Conservation (phyloP, 1,284 basidiomycete species). For the Pascua guehoae region DNA sequence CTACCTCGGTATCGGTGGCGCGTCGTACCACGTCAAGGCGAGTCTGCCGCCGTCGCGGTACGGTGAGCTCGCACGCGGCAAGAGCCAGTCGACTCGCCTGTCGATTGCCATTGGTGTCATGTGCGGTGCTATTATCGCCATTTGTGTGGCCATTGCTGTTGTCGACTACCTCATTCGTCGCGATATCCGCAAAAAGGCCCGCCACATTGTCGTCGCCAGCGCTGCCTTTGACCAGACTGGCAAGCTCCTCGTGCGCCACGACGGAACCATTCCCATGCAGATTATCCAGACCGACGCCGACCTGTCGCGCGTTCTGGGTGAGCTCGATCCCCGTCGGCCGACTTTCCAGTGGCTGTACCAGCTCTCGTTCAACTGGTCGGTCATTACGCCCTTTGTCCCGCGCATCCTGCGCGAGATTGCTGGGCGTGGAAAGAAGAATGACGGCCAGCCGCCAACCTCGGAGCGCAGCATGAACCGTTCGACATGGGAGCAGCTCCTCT, state of each 20-base stretch:
- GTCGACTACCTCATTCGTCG: conserved; percentile 47
- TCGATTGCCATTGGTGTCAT: conserved; percentile 53
- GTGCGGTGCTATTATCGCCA: conserved; percentile 51
- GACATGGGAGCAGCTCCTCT: conserved; percentile 41
- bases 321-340: conserved; percentile 51
- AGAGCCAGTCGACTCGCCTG: conserved; percentile 28
- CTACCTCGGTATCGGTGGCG: conserved; percentile 53
- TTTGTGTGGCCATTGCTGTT: conserved; percentile 49
- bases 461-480: conserved; percentile 27
- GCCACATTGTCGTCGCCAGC: conserved; percentile 53
- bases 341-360: conserved; percentile 57
- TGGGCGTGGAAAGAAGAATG: conserved; percentile 22
- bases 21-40: conserved; percentile 47
- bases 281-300: conserved; percentile 53
- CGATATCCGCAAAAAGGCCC: conserved; percentile 47
- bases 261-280: conserved; percentile 54
- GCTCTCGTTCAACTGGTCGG: conserved; percentile 54
- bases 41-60: neutral
- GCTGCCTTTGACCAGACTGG: conserved; percentile 54
- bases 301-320: conserved; percentile 49
- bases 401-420: conserved; percentile 44
- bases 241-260: conserved; percentile 52
- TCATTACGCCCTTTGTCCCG: conserved; percentile 51
- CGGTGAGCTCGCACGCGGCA: neutral
- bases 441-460: conserved; percentile 20